Conservation (phyloP, 805 yeast genomes). For the Saturnispora halmiae region DNA sequence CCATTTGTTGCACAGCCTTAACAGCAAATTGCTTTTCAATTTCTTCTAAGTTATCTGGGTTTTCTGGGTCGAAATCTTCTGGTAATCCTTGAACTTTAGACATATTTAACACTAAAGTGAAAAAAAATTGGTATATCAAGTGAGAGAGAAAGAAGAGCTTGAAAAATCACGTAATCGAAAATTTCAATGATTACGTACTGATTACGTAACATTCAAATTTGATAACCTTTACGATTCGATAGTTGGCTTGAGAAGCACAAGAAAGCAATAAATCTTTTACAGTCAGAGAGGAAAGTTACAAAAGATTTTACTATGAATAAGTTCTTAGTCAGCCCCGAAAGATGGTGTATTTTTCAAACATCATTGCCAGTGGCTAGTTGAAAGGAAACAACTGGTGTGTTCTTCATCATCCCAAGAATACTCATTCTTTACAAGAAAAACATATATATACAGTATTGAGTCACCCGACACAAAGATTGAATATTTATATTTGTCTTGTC, state of each 20-base stretch:
- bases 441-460: no score
- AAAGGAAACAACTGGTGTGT: constrained; percentile 12
- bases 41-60: constrained; percentile 90
- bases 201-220: not conserved
- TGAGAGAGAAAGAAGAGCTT: constrained; percentile 4
- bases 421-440: no score
- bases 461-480: not conserved
- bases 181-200: not conserved
- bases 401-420: constrained; percentile 15
- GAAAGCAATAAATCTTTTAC: no score
- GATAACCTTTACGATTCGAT: no score
- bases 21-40: constrained; percentile 98
- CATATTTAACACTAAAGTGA: constrained; percentile 17
- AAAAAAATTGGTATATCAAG: constrained; percentile 13
- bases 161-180: no score
- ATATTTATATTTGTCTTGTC: no score
- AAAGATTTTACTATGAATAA: not conserved
- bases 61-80: constrained; percentile 49
- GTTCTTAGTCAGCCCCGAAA: constrained; percentile 18
- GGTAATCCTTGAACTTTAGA: constrained; percentile 15
- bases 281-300: not conserved
- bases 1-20: constrained; percentile 92
- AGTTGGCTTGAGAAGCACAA: no score
- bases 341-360: constrained; percentile 19
- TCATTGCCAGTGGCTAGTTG: constrained; percentile 22